Percentiles rank a stretch among this genome's conserved stretches.
Conservation (phyloP, 768 basidiomycete species). For the Mycena indigotica region DNA sequence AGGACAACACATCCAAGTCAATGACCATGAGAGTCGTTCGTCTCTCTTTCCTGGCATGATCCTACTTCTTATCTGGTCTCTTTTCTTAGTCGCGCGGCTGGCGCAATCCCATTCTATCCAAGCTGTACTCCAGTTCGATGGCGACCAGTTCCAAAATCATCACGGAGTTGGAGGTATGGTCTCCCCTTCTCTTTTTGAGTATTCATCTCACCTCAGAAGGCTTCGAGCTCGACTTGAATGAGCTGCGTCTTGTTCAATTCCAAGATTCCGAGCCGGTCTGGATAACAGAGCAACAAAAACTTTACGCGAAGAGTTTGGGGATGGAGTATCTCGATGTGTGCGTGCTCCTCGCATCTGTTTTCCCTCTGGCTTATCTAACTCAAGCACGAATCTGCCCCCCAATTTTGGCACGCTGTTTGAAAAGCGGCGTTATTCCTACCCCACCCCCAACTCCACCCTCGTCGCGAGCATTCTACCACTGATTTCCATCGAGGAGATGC, state of each 20-base stretch:
- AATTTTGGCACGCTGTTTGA: neutral
- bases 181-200: too few relatives aligned
- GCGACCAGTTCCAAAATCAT: neutral
- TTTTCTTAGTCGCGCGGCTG: neutral
- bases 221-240: slow-evolving; percentile 12
- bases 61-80: too few relatives aligned
- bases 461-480: slow-evolving; percentile 3
- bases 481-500: slow-evolving; percentile 16
- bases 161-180: neutral
- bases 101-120: neutral
- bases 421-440: slow-evolving; percentile 13
- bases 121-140: neutral
- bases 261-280: slow-evolving; percentile 8
- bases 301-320: slow-evolving; percentile 17
- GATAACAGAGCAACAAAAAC: slow-evolving; percentile 23
- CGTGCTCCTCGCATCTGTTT: neutral
- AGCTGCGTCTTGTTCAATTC: slow-evolving; percentile 22
- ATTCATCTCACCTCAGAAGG: neutral
- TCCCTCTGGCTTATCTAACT: neutral
- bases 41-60: neutral
- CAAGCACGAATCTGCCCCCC: slow-evolving; percentile 10
- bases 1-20: neutral
- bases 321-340: slow-evolving; percentile 22
- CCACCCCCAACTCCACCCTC: slow-evolving; percentile 11
- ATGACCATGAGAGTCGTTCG: neutral